Conservation (phyloP, 306 rosid species). For the Casuarina equisetifolia region DNA sequence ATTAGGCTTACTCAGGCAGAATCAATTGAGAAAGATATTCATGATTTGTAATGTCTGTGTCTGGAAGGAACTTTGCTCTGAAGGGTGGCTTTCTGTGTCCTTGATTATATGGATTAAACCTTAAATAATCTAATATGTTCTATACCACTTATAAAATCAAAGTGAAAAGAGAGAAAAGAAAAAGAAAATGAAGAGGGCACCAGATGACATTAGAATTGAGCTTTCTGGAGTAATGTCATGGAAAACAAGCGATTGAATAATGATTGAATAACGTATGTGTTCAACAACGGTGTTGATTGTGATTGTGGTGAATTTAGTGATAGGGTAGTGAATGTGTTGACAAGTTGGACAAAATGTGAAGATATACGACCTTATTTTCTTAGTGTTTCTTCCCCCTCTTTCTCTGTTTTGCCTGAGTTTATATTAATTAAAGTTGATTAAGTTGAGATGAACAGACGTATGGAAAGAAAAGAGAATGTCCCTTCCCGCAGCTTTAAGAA, state of each 20-base stretch:
- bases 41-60: background rate
- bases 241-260: background rate
- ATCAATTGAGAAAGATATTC: background rate
- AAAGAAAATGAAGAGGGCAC: background rate
- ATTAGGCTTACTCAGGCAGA: background rate
- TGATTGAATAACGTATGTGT: background rate
- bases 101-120: background rate
- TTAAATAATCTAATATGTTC: background rate
- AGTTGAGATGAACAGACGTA: background rate
- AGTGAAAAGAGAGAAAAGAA: background rate
- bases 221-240: background rate
- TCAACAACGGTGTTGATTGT: background rate
- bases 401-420: background rate
- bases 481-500: background rate
- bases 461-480: background rate
- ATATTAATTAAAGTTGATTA: background rate
- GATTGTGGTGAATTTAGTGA: background rate
- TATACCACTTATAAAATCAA: background rate
- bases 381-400: too few species aligned
- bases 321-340: background rate
- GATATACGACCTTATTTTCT: too few species aligned
- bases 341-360: too few species aligned
- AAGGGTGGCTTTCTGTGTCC: background rate
- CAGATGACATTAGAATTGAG: background rate
- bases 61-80: background rate